Conservation (phyloP, 2,329 filamentous ascomycete species). For the Trichoderma sp. region DNA sequence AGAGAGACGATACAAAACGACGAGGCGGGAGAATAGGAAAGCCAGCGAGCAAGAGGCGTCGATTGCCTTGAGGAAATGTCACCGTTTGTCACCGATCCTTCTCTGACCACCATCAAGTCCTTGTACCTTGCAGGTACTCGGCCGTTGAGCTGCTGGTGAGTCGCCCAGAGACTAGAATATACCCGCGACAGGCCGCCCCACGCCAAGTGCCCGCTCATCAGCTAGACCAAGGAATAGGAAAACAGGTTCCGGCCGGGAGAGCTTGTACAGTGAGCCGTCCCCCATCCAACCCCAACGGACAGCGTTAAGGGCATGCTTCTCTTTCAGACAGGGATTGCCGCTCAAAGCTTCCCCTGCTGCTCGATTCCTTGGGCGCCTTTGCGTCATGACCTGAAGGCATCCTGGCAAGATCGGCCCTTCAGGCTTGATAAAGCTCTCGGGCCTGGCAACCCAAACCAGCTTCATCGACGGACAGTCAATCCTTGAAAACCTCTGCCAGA, state of each 20-base stretch:
- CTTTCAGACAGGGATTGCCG: slow-evolving; percentile 11
- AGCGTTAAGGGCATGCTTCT: slow-evolving; percentile 21
- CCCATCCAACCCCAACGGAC: slow-evolving; percentile 5
- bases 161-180: slow-evolving; percentile 15
- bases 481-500: background rate
- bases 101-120: slow-evolving; percentile 24
- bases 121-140: slow-evolving; percentile 20
- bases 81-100: background rate
- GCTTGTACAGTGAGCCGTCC: slow-evolving; percentile 16
- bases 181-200: slow-evolving; percentile 23
- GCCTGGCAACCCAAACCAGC: slow-evolving; percentile 11
- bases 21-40: background rate
- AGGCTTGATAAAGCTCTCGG: slow-evolving; percentile 1
- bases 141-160: background rate
- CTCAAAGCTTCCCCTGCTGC: background rate
- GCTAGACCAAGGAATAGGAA: slow-evolving; percentile 2
- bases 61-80: background rate
- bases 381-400: slow-evolving; percentile 16
- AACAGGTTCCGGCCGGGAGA: slow-evolving; percentile 14
- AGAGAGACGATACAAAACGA: background rate
- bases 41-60: background rate
- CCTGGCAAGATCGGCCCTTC: slow-evolving; percentile 7
- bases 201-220: slow-evolving; percentile 22
- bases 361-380: slow-evolving; percentile 18
- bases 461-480: background rate